A percentile compares a stretch with the other conserved stretches of the same genome.
Evolutionary conservation across 1,284 basidiomycete genomes (phyloP).

Genomic region (Ceratobasidium sp.): DNA sequence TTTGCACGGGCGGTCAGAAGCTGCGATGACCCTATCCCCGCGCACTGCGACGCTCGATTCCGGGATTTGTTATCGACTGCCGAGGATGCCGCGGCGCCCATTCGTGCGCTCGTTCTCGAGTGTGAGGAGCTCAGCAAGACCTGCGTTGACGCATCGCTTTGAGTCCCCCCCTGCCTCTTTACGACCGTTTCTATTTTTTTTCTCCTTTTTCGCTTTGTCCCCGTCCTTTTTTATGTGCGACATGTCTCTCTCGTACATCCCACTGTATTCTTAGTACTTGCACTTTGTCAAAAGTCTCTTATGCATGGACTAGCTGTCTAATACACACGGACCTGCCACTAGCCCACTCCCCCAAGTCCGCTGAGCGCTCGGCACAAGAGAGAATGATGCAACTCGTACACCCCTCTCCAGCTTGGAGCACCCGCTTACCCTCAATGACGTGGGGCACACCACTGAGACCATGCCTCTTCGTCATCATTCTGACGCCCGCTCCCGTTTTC

Average conservation of each 20-base stretch:
- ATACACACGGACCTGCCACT: slow-evolving; percentile 8
- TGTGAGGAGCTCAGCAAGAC: slow-evolving; percentile 33
- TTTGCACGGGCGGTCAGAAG: slow-evolving; percentile 8
- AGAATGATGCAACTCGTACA: neutral
- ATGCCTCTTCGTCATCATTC: neutral
- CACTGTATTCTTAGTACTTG: slow-evolving; percentile 26
- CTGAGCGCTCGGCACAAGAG: neutral
- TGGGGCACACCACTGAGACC: neutral
- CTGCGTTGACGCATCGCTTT: slow-evolving; percentile 20
- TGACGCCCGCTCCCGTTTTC: neutral
- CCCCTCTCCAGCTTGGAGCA: neutral
- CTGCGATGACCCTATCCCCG: slow-evolving; percentile 32
- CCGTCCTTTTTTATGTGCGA: slow-evolving; percentile 6
- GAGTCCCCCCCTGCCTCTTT: neutral
- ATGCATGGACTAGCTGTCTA: neutral
- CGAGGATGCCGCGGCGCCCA: slow-evolving; percentile 21
- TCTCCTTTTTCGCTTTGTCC: neutral
- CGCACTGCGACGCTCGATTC: slow-evolving; percentile 30
- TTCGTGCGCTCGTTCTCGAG: slow-evolving; percentile 22
- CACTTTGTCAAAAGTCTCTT: neutral
- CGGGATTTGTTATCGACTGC: slow-evolving; percentile 8
- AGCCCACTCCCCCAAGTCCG: neutral
- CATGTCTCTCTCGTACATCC: neutral
- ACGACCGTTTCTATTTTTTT: neutral
- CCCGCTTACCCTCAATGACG: neutral